Percentiles rank a stretch among this genome's conserved stretches.
phyloP scores from a whole-genome alignment of 2,329 filamentous ascomycete genomes.

The Rhynchosporium secalis region DNA sequence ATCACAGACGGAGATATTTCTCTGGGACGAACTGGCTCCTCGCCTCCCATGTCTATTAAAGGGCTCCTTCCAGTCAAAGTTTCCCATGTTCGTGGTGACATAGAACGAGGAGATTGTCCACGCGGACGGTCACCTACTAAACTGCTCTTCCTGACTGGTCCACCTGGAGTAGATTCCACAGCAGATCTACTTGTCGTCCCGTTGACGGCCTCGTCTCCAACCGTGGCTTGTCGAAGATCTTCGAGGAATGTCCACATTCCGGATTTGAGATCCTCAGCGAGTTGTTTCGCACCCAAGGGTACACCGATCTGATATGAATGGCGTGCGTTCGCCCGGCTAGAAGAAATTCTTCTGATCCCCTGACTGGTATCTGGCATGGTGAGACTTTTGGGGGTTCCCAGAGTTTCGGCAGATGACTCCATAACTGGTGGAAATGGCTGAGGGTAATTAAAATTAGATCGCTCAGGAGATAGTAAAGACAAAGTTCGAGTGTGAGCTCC shows the following conservation, averaged over 20 bases:
- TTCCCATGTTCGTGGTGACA: slow-evolving; percentile 37
- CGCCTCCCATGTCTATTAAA: slow-evolving; percentile 30
- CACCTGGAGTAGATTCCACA: slow-evolving; percentile 37
- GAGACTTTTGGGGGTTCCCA: slow-evolving; percentile 28
- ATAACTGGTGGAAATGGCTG: slow-evolving; percentile 40
- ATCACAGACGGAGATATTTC: slow-evolving; percentile 24
- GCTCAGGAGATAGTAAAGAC: slow-evolving; percentile 73
- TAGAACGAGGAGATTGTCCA: slow-evolving; percentile 28
- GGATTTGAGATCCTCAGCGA: slow-evolving; percentile 75
- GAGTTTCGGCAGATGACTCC: slow-evolving; percentile 32
- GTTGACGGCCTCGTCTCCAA: slow-evolving; percentile 84
- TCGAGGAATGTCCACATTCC: slow-evolving; percentile 94
- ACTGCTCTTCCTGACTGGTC: slow-evolving; percentile 39
- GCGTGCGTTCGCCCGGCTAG: slow-evolving; percentile 30
- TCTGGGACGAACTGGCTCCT: slow-evolving; percentile 17
- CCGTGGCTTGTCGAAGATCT: slow-evolving; percentile 90
- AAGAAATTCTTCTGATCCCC: slow-evolving; percentile 33
- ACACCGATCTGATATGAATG: slow-evolving; percentile 40
- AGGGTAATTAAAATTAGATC: slow-evolving; percentile 31
- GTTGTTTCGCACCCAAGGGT: slow-evolving; percentile 38
- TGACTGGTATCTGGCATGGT: slow-evolving; percentile 39
- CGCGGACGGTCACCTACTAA: slow-evolving; percentile 27
- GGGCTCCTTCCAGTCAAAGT: slow-evolving; percentile 34
- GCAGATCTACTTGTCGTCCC: slow-evolving; percentile 44
- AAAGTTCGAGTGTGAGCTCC: slow-evolving; percentile 65